Base-by-base conservation (phyloP, 2,329 filamentous ascomycete genomes). In the Colletotrichum sp. region DNA sequence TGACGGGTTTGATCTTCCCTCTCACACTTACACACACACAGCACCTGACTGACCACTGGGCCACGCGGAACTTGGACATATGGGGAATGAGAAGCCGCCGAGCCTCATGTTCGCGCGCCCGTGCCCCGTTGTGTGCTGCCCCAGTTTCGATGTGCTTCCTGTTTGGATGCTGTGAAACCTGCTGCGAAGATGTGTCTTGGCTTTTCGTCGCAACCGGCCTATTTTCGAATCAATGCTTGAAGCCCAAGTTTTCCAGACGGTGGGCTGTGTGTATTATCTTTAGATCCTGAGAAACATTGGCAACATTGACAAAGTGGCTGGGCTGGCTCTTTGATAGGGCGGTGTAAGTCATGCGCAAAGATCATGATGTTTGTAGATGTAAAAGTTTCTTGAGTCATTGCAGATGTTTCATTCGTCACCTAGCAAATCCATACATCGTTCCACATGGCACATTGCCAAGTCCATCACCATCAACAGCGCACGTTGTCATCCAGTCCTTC, bases 391-490 rank as follows among this genome's bases (percentile, higher is more conserved):
- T 24, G 69, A 57, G 69, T 72, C 69, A 72, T 72, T 67, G 69
- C 32, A 72, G 9, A 72, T 69, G 57, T 73, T 52, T 64, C 73
- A 65, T 76, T 73, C 28, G 28, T n/a, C 57, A 69, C 69, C 63
- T 69, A 59, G 24, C 63, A 67, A 70, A 52, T 55, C 28, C 30
- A 18, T 71, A 64, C 63, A 60, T 72, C 21, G 69, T 68, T 73
- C 71, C 36, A 57, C 7, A 44, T 64, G 62, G 34, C 62, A 36
- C 62, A 13, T 44, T 34, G 34, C 62, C 62, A 71, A 32, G 24
- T 10, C 10, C 59, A 62, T 34, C 57, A 28, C 52, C 28, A 24
- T 18, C 28, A 16, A 18, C 36, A 15, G 18, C 44, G n/a, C 26
- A 34, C 21, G 39, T 13, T 30, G 4, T 52, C 36, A 32, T 34